These are phyloP conservation scores for Collybia sordida DNA, from an alignment of 768 basidiomycete species.

Conservation along the genomic window DNA sequence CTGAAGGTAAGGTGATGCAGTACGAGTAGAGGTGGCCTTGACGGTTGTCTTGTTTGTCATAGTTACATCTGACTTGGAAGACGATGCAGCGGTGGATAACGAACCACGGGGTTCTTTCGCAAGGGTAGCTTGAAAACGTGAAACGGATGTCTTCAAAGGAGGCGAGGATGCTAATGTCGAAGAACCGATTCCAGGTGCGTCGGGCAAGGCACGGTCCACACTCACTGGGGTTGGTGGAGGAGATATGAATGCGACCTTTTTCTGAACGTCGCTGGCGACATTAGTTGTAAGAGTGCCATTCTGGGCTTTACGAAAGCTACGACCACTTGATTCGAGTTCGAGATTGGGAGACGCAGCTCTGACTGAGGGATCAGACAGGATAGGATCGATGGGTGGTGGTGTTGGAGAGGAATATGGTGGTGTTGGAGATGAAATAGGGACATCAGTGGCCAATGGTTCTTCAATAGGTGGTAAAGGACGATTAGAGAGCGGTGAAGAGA, in stretches of 20 bases:
- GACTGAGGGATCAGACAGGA: conserved; percentile 20
- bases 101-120: conserved; percentile 71
- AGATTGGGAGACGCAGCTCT: conserved; percentile 8
- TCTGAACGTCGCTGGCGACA: conserved; percentile 52
- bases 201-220: conserved; percentile 53
- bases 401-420: conserved; percentile 21
- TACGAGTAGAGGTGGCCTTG: conserved; percentile 61
- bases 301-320: conserved; percentile 34
- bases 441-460: conserved; percentile 23
- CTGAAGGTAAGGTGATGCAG: conserved; percentile 58
- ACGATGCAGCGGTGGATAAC: conserved; percentile 58
- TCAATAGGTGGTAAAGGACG: conserved; percentile 30
- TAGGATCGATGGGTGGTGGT: conserved; percentile 22
- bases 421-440: conserved; percentile 32
- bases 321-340: conserved; percentile 21
- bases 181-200: conserved; percentile 34
- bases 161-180: conserved; percentile 24
- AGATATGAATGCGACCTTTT: conserved; percentile 88
- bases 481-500: conserved; percentile 30
- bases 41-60: conserved; percentile 37
- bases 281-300: conserved; percentile 25
- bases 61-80: conserved; percentile 63
- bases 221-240: conserved; percentile 70
- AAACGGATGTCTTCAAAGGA: conserved; percentile 64
- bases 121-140: conserved; percentile 76